These are phyloP conservation scores for Bullera alba DNA, from an alignment of 768 basidiomycete genomes.

Conservation along the genomic window DNA sequence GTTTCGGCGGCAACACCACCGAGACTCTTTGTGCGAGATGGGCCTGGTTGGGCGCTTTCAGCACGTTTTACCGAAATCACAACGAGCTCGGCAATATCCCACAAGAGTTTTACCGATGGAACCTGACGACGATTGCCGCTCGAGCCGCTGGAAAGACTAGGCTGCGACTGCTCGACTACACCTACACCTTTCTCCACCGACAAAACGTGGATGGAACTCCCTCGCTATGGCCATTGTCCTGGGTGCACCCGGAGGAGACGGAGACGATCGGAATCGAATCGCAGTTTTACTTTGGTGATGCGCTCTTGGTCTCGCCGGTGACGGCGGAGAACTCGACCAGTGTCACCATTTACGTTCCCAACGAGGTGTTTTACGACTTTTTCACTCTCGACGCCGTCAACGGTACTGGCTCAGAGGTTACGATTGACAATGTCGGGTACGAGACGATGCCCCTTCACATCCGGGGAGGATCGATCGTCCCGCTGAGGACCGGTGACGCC, in stretches of 20 bases:
- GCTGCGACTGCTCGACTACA: constrained; percentile 4
- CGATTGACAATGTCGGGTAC: constrained; percentile 1
- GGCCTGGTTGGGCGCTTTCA: constrained; percentile 72
- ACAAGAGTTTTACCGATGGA: constrained; percentile 11
- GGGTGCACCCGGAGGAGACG: constrained; percentile 6
- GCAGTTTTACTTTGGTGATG: constrained; percentile 1
- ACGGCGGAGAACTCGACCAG: neutral
- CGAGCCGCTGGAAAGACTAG: constrained; percentile 3
- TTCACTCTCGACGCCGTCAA: constrained; percentile 1
- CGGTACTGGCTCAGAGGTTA: neutral
- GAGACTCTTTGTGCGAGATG: constrained; percentile 77
- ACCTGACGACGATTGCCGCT: neutral
- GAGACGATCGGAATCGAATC: constrained; percentile 1
- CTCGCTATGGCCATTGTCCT: constrained; percentile 8
- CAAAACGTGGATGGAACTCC: neutral
- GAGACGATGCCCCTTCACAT: constrained; percentile 4
- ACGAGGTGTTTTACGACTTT: constrained; percentile 1
- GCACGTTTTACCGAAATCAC: constrained; percentile 73
- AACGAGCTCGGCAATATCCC: constrained; percentile 9
- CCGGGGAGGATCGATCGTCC: neutral
- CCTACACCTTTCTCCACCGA: neutral
- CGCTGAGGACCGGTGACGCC: neutral
- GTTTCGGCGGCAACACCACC: constrained; percentile 55
- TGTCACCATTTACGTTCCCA: constrained; percentile 1
- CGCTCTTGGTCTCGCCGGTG: constrained; percentile 2